phyloP scores from a whole-genome alignment of 1,284 basidiomycete species.

The Cryptococcus amylolentus region DNA sequence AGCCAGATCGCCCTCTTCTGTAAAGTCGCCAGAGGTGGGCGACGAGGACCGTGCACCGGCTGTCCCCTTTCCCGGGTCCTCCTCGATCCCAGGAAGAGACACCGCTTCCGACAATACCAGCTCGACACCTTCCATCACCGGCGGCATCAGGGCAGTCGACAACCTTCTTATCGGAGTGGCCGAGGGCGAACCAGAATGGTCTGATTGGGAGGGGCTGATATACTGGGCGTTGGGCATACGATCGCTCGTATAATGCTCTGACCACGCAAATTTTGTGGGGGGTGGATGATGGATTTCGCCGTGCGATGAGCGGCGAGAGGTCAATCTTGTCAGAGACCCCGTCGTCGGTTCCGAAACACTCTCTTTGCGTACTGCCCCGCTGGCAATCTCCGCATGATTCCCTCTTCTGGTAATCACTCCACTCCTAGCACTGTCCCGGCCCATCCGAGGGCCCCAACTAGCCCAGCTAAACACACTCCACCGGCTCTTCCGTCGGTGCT shows the following conservation, averaged over 20 bases:
- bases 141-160: not conserved
- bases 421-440: not conserved
- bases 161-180: not conserved
- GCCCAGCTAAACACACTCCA: constrained; percentile 11
- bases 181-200: not conserved
- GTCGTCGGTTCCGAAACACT: not conserved
- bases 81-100: not conserved
- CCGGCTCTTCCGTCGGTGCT: constrained; percentile 12
- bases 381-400: not conserved
- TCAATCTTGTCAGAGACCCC: not conserved
- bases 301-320: not conserved
- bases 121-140: not conserved
- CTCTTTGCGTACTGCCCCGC: not conserved
- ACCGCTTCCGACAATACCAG: not conserved
- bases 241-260: constrained; percentile 20
- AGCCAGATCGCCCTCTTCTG: not conserved
- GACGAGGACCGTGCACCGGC: too few species aligned
- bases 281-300: not conserved
- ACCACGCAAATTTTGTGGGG: constrained; percentile 22
- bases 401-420: not conserved
- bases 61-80: too few species aligned
- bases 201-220: not conserved
- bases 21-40: not conserved
- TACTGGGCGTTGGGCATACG: constrained; percentile 4
- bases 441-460: not conserved